Base-by-base conservation (phyloP, 2,329 filamentous ascomycete genomes). In the Phoma sp. region DNA sequence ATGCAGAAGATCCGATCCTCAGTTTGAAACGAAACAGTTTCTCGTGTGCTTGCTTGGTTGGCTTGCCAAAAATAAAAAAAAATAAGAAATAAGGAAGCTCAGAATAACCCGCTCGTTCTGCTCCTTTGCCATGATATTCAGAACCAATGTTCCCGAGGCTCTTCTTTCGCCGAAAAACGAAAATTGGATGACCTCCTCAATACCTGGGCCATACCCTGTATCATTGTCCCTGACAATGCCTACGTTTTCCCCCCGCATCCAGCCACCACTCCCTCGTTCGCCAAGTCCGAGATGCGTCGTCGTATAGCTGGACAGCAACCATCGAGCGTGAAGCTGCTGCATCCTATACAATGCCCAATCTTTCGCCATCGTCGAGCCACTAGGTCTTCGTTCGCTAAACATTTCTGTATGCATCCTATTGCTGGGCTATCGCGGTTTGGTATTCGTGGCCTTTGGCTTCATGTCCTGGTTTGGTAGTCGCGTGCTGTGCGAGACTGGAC, bases 401-500 rank as follows among this genome's bases (percentile, higher is more conserved):
- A 14, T 18, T 28, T n/a, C 12, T 26, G 15, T 20, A 14, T 5
- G 23, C 32, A 23, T 33, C 17, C 46, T 55, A 55, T 20, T 55
- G 52, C 52, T 55, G 52, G 6, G 52, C 52, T 28, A 55, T 55
- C n/a, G 36, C 45, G 2, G 46, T 50, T 36, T 49, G 52, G 10
- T 55, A 50, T n/a, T 55, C 52, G 18, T 45, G 40, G 7, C 45
- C 33, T 32, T 54, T 54, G 2, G 42, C 4, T 4, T 42, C 42
- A 7, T 42, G 12, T 17, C 28, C 30, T 1, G 39, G 12, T 15
- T 48, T 53, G 15, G 38, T 18, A 15, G 38, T 43, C 21, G 40
- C 52, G 23, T 55, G 63, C 52, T 74, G 71, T 5, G 70, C 71
- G n/a, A 74, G 65, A 28, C 68, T 56, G 1, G 64, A 68, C 48